These are phyloP conservation scores for Russula brevipes DNA, from an alignment of 768 basidiomycete genomes.

Conservation along the genomic window DNA sequence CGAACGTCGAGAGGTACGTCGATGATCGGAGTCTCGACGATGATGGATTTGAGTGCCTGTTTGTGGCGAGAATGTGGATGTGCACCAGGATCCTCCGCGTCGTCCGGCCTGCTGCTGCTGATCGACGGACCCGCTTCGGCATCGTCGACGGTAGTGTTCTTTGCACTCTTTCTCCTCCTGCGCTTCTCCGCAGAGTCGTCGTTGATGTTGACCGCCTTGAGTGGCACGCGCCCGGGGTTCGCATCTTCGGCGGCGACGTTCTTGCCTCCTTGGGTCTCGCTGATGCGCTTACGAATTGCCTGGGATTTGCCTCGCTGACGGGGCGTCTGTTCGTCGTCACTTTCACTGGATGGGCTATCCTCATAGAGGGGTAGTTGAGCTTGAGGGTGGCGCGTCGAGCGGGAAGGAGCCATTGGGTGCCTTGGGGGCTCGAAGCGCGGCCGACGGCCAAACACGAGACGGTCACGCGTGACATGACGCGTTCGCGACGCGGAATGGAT, in stretches of 20 bases:
- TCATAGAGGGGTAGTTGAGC: slow-evolving; percentile 22
- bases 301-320: slow-evolving; percentile 18
- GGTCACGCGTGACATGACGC: slow-evolving; percentile 27
- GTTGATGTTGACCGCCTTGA: slow-evolving; percentile 52
- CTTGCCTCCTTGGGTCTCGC: slow-evolving; percentile 48
- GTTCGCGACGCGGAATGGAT: neutral
- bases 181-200: slow-evolving; percentile 88
- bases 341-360: slow-evolving; percentile 25
- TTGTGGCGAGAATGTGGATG: slow-evolving; percentile 45
- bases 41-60: slow-evolving; percentile 50
- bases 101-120: slow-evolving; percentile 36
- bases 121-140: slow-evolving; percentile 53
- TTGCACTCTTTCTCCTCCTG: slow-evolving; percentile 72
- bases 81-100: slow-evolving; percentile 38
- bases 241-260: slow-evolving; percentile 42
- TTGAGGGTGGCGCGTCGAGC: slow-evolving; percentile 15
- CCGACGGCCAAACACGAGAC: neutral
- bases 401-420: slow-evolving; percentile 18
- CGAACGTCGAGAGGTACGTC: slow-evolving; percentile 76
- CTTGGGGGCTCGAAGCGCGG: neutral
- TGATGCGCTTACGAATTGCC: slow-evolving; percentile 45
- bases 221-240: slow-evolving; percentile 32
- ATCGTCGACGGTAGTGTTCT: slow-evolving; percentile 49
- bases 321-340: slow-evolving; percentile 34
- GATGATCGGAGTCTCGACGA: slow-evolving; percentile 51